Base-by-base conservation (phyloP, 2,329 filamentous ascomycete species). In the Keithomyces neogunnii region DNA sequence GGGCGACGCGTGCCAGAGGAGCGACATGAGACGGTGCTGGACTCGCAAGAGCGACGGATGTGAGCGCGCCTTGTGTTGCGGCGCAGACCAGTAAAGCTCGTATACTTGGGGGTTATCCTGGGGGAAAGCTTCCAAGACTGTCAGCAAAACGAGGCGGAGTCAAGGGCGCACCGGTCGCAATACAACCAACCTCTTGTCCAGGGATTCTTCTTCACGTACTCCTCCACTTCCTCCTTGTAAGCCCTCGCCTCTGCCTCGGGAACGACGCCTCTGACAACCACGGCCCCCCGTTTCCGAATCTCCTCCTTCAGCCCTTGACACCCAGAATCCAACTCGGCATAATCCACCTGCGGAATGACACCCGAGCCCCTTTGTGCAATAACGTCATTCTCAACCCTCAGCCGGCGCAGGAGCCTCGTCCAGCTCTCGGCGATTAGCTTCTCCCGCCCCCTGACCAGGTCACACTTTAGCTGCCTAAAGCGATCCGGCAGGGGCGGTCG, bases 51-150 rank as follows among this genome's bases (percentile, higher is more conserved):
- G 67, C 53, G 82, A 80, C 1, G 82, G 78, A 61, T 90, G 83
- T 0, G 76, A 69, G n/a, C 87, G 77, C 3, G 85, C 86, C 56
- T 78, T 75, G 43, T 86, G 70, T 63, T 91, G 87, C 1, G 84
- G 72, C 1, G 74, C 73, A 0, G 84, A 85, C 86, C 86, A 89
- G 67, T 89, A 90, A 1, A 90, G 70, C 63, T 89, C 86, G 60
- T 81, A 88, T 5, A 90, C 85, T 44, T 86, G 82, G 0, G 85
- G 85, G 42, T 83, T 75, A 45, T 84, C 70, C 0, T 75, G 66
- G 0, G 85, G 87, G 55, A 88, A 90, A 2, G 81, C 85, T 77
- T 39, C 2, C 0, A 3, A 26, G 6, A 7, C 1, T 31, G 39
- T 53, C 30, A 40, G 32, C 6, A 36, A 10, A 31, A 26, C 5